A percentile compares a stretch with the other conserved stretches of the same genome.
Evolutionary conservation across 2,329 filamentous ascomycete species (phyloP).

Genomic region (Neonectria punicea): DNA sequence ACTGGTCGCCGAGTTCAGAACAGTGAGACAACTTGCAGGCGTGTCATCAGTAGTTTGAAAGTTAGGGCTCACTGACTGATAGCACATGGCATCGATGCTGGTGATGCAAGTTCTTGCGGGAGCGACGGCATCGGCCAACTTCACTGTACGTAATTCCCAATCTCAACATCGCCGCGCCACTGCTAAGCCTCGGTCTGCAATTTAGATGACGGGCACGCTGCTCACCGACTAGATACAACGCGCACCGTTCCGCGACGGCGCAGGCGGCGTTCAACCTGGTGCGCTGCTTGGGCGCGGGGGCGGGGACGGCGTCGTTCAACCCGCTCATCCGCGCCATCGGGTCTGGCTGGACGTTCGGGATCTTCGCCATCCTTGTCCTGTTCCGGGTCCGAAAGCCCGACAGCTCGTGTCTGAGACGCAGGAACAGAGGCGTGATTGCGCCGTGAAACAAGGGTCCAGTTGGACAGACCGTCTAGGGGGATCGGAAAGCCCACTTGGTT

Average conservation of each 20-base stretch:
- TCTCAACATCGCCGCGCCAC: not conserved
- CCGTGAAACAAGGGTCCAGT: not conserved
- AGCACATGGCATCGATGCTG: constrained; percentile 13
- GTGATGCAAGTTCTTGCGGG: constrained; percentile 4
- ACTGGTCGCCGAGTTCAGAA: constrained; percentile 3
- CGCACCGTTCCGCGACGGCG: constrained; percentile 37
- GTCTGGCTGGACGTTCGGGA: constrained; percentile 36
- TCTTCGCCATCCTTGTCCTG: constrained; percentile 31
- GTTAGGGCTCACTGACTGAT: not conserved
- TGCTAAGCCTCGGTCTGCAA: constrained; percentile 2
- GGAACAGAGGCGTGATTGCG: not conserved
- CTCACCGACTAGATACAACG: constrained; percentile 43
- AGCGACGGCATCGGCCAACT: constrained; percentile 9
- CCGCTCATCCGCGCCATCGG: constrained; percentile 32
- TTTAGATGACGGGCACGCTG: constrained; percentile 27
- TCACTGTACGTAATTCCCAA: not conserved
- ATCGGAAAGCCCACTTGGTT: constrained; percentile 35
- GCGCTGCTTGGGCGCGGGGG: constrained; percentile 37
- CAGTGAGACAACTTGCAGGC: not conserved
- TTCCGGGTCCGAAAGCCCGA: not conserved
- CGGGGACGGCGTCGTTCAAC: constrained; percentile 37
- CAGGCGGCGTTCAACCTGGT: constrained; percentile 42
- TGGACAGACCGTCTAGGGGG: too few relatives aligned
- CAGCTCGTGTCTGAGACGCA: not conserved
- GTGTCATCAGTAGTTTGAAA: too few relatives aligned